These are phyloP conservation scores for Plasmodium ovale DNA, from an alignment of 169 alveolate species.

Conservation along the genomic window DNA sequence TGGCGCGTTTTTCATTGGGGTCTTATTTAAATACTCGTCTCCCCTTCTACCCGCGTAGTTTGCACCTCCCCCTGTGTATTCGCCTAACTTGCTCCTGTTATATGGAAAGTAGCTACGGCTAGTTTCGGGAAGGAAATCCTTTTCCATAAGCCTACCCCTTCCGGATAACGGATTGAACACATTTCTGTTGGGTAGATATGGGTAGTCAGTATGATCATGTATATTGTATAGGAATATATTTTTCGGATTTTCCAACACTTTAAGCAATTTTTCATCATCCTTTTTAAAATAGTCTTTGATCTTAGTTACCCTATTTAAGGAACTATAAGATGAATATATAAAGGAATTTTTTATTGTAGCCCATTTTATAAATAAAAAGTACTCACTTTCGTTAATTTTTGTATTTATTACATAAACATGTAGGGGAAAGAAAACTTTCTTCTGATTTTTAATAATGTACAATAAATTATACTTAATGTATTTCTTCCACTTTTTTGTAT, in stretches of 20 bases:
- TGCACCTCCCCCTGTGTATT: neutral
- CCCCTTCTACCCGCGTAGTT: neutral
- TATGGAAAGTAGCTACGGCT: conserved; percentile 1
- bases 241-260: conserved; percentile 61
- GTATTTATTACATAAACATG: conserved; percentile 75
- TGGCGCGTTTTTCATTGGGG: conserved; percentile 44
- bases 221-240: conserved; percentile 63
- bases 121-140: conserved; percentile 21
- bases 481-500: conserved; percentile 40
- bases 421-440: conserved; percentile 50
- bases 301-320: conserved; percentile 56
- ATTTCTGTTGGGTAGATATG: neutral
- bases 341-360: conserved; percentile 65
- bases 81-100: conserved; percentile 24
- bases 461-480: conserved; percentile 49
- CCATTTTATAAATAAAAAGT: conserved; percentile 72
- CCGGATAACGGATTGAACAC: conserved; percentile 4
- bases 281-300: conserved; percentile 68
- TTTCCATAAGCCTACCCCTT: conserved; percentile 18
- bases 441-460: conserved; percentile 70
- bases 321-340: conserved; percentile 64
- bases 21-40: conserved; percentile 63
- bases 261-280: conserved; percentile 47
- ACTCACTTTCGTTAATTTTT: conserved; percentile 43
- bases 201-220: conserved; percentile 47